Evolutionary conservation across 2,329 filamentous ascomycete genomes (phyloP), one percentile per base, ranked within the genome.

Genomic region (Phyllosticta citriasiana): DNA sequence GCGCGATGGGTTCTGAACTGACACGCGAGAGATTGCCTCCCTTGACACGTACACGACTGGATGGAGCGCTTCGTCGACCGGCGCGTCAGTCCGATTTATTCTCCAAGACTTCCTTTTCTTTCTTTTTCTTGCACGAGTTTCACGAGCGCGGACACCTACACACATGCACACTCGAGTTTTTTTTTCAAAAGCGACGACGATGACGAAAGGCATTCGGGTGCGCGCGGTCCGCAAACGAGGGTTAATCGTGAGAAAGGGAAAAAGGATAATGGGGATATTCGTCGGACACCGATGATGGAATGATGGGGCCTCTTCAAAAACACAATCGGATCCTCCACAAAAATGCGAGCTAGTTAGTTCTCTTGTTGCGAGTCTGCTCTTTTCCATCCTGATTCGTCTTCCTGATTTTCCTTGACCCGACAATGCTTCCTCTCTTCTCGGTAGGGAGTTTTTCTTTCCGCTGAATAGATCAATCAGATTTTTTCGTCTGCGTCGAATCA

Each of bases 51-150:
- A 47, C 40, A 47, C 40, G 58, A 54, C 58, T 60, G 58, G 58
- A 60, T 60, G 58, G 40, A 60, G 58, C 58, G 58, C 58, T 55
- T 54, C 53, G 53, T 47, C 58, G 58, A 47, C 40, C 40, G 40
- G 40, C 40, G 40, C 40, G 40, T 47, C 40, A 47, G 40, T 47
- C 40, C 40, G 40, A 47, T 47, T 47, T 47, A 47, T n/a, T 47
- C 40, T n/a, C 40, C 40, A 16, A n/a, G 40, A 47, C 53, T 56
- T 60, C 53, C 19, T 22, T 59, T 59, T 59, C 30, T 59, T 55
- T 40, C 57, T 53, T 56, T 55, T 58, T 60, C 55, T 60, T 60
- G 51, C 50, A 60, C 58, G 58, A 60, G 53, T 33, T 53, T 60
- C 55, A 60, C 53, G 57, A 59, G 14, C 16, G 40, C 40, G 40